phyloP scores from a whole-genome alignment of 2,329 filamentous ascomycete species.

The Pestalotiopsis sp. region DNA sequence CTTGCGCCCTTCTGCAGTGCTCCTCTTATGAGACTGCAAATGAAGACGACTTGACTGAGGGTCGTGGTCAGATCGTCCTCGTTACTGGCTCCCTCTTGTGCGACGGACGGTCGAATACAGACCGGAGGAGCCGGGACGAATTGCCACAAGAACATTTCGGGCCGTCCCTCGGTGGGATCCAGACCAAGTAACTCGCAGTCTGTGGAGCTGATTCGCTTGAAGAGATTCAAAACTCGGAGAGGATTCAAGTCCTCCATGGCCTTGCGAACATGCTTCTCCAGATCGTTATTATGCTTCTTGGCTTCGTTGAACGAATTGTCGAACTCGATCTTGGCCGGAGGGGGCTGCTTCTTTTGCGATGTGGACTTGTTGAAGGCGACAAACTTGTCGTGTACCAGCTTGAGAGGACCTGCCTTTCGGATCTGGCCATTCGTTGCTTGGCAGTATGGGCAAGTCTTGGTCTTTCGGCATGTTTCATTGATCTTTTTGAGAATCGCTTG shows the following conservation, averaged over 20 bases:
- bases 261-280: constrained; percentile 89
- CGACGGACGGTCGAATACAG: constrained; percentile 90
- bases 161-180: constrained; percentile 80
- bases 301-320: constrained; percentile 83
- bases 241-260: constrained; percentile 95
- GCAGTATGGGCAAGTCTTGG: constrained; percentile 79
- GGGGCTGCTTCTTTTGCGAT: constrained; percentile 79
- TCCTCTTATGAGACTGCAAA: constrained; percentile 82
- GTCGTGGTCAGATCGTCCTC: constrained; percentile 97
- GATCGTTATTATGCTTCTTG: constrained; percentile 73
- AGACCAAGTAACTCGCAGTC: constrained; percentile 93
- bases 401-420: constrained; percentile 87
- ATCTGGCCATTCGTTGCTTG: constrained; percentile 84
- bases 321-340: constrained; percentile 79
- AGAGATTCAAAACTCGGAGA: constrained; percentile 82
- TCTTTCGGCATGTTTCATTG: constrained; percentile 86
- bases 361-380: constrained; percentile 85
- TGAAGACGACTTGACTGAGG: constrained; percentile 92
- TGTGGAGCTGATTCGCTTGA: constrained; percentile 79
- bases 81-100: constrained; percentile 88
- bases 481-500: constrained; percentile 85
- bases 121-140: constrained; percentile 92
- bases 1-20: constrained; percentile 81
- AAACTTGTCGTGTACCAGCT: constrained; percentile 93
- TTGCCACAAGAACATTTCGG: constrained; percentile 98